These are phyloP conservation scores for Camellia oleifera DNA, from an alignment of 179 eudicot species.

Conservation along the genomic window DNA sequence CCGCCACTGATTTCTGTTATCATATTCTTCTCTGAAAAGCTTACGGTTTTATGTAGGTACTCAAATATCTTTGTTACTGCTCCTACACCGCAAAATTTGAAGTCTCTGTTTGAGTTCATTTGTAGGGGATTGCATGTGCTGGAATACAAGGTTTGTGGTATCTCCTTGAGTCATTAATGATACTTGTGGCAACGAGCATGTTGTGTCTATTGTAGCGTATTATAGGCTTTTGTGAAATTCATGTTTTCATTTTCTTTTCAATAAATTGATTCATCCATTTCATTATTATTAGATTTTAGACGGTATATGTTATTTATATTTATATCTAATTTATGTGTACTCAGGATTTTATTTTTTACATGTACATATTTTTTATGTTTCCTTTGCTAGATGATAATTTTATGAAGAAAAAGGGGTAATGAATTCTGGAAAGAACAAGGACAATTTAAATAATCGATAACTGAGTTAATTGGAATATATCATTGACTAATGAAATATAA, in stretches of 20 bases:
- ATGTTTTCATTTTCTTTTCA: too few relatives aligned
- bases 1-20: background rate
- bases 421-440: too few relatives aligned
- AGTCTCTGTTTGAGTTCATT: constrained; percentile 84
- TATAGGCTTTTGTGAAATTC: too few relatives aligned
- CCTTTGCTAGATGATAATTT: too few relatives aligned
- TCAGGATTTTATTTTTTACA: background rate
- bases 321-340: background rate
- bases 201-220: too few relatives aligned
- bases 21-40: constrained; percentile 12
- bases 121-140: constrained; percentile 71
- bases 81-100: constrained; percentile 88
- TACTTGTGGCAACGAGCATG: background rate
- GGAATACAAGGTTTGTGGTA: constrained; percentile 64
- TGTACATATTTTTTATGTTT: too few relatives aligned
- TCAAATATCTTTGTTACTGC: constrained; percentile 93
- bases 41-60: constrained; percentile 40
- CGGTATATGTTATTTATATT: background rate
- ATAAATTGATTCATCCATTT: too few relatives aligned
- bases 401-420: too few relatives aligned
- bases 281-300: too few relatives aligned
- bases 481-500: background rate
- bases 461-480: too few relatives aligned
- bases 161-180: background rate
- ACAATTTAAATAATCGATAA: too few relatives aligned